These are phyloP conservation scores for Microcos paniculata DNA, from an alignment of 345 rosid species.

Conservation along the genomic window DNA sequence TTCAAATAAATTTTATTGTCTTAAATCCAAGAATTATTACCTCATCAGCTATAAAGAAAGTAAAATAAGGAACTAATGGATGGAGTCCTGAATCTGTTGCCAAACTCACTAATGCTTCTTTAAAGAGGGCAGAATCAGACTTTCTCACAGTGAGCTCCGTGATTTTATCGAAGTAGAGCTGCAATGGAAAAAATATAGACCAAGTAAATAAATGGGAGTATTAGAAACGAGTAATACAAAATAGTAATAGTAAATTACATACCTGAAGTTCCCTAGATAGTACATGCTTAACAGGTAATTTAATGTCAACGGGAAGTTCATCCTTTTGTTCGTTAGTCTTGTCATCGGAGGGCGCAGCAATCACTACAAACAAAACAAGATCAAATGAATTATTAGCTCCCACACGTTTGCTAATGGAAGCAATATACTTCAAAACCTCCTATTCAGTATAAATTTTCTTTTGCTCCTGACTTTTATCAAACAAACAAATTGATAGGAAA, in stretches of 20 bases:
- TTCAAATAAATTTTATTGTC: neutral
- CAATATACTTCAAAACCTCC: neutral
- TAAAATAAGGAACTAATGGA: conserved; percentile 96
- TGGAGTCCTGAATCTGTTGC: conserved; percentile 96
- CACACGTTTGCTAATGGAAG: neutral
- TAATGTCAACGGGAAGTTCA: conserved; percentile 74
- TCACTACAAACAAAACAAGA: conserved; percentile 45
- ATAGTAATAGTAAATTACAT: conserved; percentile 8
- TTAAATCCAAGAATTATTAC: conserved; percentile 38
- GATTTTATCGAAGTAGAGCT: conserved; percentile 95
- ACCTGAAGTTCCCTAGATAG: conserved; percentile 94
- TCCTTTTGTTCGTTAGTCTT: conserved; percentile 60
- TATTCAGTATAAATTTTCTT: neutral
- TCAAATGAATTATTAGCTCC: conserved; percentile 22
- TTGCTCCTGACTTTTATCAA: neutral
- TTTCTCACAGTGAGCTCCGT: conserved; percentile 77
- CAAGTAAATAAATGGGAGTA: neutral
- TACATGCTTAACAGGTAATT: conserved; percentile 87
- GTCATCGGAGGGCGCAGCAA: conserved; percentile 65
- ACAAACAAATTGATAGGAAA: neutral
- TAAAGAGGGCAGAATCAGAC: conserved; percentile 73
- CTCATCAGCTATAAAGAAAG: conserved; percentile 91
- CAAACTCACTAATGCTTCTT: conserved; percentile 89
- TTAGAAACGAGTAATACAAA: conserved; percentile 14
- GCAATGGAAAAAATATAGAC: conserved; percentile 31